Base-by-base conservation (phyloP, 169 alveolate genomes). In the Theileria parva region DNA sequence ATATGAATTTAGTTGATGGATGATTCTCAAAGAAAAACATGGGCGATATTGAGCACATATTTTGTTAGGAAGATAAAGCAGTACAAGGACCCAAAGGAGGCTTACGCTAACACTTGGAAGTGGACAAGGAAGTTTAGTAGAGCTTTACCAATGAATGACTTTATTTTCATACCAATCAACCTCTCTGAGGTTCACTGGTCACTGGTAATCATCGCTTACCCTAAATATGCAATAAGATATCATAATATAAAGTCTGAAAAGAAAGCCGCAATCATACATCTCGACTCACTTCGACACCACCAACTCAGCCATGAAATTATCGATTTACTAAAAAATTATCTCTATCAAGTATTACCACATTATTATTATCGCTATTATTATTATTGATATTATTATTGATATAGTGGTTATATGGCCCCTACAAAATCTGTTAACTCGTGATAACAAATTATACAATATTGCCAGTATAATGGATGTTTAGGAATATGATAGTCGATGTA, bases 111-210 rank as follows among this genome's bases (percentile, higher is more conserved):
- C 67, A 86, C 92, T 4, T 77, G 80, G 44, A 74, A 86, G 72
- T 86, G 92, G 92, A 79, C 85, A 28, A 84, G 79, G 75, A 86
- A 86, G 75, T 51, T 81, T 12, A 84, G 69, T 3, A 80, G 80
- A 66, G 77, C 87, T 44, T 48, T 86, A 19, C 79, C 87, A 34
- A 77, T 77, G 27, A 71, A 86, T 12, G 74, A 69, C 51, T 81
- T 77, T 37, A 86, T 86, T 2, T 86, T 86, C 51, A 61, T 86
- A 53, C 92, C 92, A 23, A 77, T 86, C 28, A 86, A 86, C 39
- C 74, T 81, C 15, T 55, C 60, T 15, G 83, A 77, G 15, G 80
- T 80, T 5, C 92, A 86, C 74, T 86, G 92, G 92, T 86, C 92
- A 8, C 69, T 86, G 50, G 87, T 81, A 15, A 53, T 86, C 12